Evolutionary conservation across 345 rosid species (phyloP).

Genomic region (Gossypium mustelinum): DNA sequence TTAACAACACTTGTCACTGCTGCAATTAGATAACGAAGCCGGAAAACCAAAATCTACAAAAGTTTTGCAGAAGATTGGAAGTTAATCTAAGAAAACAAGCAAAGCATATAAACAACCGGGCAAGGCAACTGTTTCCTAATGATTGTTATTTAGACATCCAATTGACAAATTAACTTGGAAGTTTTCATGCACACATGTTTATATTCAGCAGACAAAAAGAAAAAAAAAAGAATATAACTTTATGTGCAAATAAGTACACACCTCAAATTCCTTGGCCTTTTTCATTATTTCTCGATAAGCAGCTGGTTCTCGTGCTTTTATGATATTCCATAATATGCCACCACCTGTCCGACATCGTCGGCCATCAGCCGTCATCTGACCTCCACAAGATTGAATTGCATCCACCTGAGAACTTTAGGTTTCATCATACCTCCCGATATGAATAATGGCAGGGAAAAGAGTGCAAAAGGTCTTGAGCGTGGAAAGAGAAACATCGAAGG

Average conservation of each 20-base stretch:
- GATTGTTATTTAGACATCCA: not conserved
- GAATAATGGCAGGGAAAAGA: not conserved
- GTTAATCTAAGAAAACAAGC: not conserved
- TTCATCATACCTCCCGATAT: slow-evolving; percentile 18
- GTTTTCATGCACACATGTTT: not conserved
- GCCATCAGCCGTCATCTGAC: slow-evolving; percentile 92
- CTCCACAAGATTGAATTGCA: slow-evolving; percentile 85
- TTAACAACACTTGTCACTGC: not conserved
- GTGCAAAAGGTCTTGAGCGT: not conserved
- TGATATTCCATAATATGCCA: slow-evolving; percentile 80
- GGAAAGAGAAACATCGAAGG: not conserved
- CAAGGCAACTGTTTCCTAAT: not conserved
- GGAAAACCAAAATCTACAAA: not conserved
- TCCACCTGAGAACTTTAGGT: slow-evolving; percentile 50
- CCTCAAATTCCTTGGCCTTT: slow-evolving; percentile 89
- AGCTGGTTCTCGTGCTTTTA: slow-evolving; percentile 74
- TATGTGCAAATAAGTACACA: slow-evolving; percentile 25
- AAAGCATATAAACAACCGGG: not conserved
- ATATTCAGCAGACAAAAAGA: not conserved
- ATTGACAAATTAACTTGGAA: not conserved
- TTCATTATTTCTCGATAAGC: slow-evolving; percentile 78
- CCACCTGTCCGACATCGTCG: slow-evolving; percentile 72
- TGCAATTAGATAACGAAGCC: not conserved
- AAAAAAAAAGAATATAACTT: not conserved
- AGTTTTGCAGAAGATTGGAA: not conserved